Evolutionary conservation across 1,284 basidiomycete species (phyloP), one percentile per base, ranked within the genome.

Genomic region (Leccinum subfulvum): DNA sequence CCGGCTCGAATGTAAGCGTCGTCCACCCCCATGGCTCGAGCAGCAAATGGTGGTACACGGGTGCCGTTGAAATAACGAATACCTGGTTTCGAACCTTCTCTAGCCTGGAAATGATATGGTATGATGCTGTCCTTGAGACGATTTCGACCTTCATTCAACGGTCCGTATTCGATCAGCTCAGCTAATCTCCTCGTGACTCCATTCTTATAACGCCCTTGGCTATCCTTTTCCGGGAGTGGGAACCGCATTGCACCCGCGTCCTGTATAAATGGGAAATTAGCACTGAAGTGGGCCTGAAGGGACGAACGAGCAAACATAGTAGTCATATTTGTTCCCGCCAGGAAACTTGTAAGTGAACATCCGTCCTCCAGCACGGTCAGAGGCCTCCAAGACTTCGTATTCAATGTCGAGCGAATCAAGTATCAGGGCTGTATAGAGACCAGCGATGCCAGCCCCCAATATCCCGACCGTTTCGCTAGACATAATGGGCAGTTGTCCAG

Each of bases 371-470:
- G 64, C 56, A 23, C 69, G 65, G 3, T 65, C 56, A 3, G 56
- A 60, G 2, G 73, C 77, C 60, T 79, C 77, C 0, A 78, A 55
- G n/a, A 79, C 72, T 35, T 76, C 68, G 59, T 74, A 79, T 1
- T 61, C 21, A 58, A 79, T 75, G 11, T 66, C 68, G 16, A 75
- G 68, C 3, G 60, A 64, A 11, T 79, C 69, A 8, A 79, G 72
- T 0, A 78, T 76, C 61, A 79, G 64, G 28, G 75, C 77, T 1
- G 73, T 64, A 59, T 78, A 79, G n/a, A 79, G 65, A 18, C 78
- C 77, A 16, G 77, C 78, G 4, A 72, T 67, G 3, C 76, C 75
- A 39, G 69, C 68, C 1, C 67, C 67, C 6, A 68, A 11, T 9
- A 68, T 71, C 21, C 69, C 69, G n/a, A 69, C 59, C 41, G 41